Percentiles rank a stretch among this genome's conserved stretches.
phyloP scores from a whole-genome alignment of 1,284 basidiomycete species.

The Jaminaea rosea region DNA sequence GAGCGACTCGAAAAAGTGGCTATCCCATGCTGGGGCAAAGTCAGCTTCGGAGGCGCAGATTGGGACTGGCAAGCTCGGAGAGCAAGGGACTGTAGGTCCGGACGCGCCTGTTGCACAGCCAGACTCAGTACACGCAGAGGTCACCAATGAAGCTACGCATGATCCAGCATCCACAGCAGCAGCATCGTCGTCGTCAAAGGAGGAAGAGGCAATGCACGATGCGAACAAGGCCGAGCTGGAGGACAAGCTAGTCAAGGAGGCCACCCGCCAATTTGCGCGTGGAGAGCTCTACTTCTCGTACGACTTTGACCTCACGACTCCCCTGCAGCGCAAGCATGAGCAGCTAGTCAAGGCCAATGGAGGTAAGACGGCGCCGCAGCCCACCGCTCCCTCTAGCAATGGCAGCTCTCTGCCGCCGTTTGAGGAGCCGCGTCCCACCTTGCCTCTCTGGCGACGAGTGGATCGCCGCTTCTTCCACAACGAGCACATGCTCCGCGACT shows the following conservation, averaged over 20 bases:
- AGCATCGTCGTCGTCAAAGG: background rate
- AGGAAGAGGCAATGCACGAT: slow-evolving; percentile 27
- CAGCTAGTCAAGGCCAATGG: slow-evolving; percentile 5
- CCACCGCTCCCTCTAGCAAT: too few relatives aligned
- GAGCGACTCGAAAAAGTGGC: slow-evolving; percentile 1
- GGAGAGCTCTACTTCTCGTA: slow-evolving; percentile 48
- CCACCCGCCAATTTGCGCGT: slow-evolving; percentile 27
- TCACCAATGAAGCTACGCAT: background rate
- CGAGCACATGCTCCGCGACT: slow-evolving; percentile 64
- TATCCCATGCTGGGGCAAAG: background rate
- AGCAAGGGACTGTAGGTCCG: background rate
- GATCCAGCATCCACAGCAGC: background rate
- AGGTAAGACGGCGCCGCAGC: background rate
- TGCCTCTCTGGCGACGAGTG: slow-evolving; percentile 73
- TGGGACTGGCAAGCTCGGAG: background rate
- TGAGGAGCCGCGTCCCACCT: slow-evolving; percentile 60
- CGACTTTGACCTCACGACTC: slow-evolving; percentile 52
- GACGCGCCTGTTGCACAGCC: slow-evolving; percentile 6
- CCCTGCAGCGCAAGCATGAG: slow-evolving; percentile 50
- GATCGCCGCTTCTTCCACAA: slow-evolving; percentile 85
- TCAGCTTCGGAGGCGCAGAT: background rate
- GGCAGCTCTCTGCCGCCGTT: too few relatives aligned
- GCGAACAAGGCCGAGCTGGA: slow-evolving; percentile 35
- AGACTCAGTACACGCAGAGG: background rate
- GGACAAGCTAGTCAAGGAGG: slow-evolving; percentile 36